A percentile compares a stretch with the other conserved stretches of the same genome.
phyloP scores from a whole-genome alignment of 768 basidiomycete species.

The Kwoniella newhampshirensis region DNA sequence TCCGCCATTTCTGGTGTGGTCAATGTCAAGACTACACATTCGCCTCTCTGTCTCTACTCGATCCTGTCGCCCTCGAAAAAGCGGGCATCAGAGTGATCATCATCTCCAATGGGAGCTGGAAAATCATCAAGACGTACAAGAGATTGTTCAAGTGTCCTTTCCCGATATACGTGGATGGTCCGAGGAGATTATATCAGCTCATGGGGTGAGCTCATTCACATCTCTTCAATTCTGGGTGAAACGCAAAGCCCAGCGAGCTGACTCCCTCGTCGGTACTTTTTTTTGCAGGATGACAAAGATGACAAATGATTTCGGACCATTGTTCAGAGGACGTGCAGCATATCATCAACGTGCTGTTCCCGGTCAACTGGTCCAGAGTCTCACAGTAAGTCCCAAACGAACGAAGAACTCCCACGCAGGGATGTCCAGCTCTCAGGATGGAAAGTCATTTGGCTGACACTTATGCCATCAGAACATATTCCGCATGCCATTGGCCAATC shows the following conservation, averaged over 20 bases:
- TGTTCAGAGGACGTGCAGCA: constrained; percentile 43
- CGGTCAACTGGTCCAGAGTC: constrained; percentile 42
- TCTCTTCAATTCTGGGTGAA: too few relatives aligned
- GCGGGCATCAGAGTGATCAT: constrained; percentile 46
- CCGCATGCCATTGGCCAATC: constrained; percentile 46
- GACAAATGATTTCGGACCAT: constrained; percentile 49
- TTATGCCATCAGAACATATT: constrained; percentile 38
- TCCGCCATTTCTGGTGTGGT: constrained; percentile 52
- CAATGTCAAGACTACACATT: constrained; percentile 53
- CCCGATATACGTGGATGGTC: constrained; percentile 52
- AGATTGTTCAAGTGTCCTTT: constrained; percentile 52
- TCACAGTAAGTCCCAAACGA: constrained; percentile 32
- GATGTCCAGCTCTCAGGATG: too few relatives aligned
- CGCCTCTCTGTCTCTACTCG: constrained; percentile 42
- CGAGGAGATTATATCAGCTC: constrained; percentile 45
- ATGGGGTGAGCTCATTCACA: constrained; percentile 41
- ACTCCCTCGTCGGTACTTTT: not conserved
- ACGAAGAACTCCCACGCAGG: too few relatives aligned
- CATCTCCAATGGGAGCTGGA: constrained; percentile 52
- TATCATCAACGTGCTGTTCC: constrained; percentile 49
- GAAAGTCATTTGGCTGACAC: too few relatives aligned
- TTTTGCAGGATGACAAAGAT: constrained; percentile 46
- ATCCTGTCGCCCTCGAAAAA: constrained; percentile 40
- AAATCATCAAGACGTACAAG: constrained; percentile 51
- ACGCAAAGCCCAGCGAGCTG: too few relatives aligned